These are phyloP conservation scores for Pyracantha coccinea DNA, from an alignment of 331 rosid genomes.

Conservation along the genomic window DNA sequence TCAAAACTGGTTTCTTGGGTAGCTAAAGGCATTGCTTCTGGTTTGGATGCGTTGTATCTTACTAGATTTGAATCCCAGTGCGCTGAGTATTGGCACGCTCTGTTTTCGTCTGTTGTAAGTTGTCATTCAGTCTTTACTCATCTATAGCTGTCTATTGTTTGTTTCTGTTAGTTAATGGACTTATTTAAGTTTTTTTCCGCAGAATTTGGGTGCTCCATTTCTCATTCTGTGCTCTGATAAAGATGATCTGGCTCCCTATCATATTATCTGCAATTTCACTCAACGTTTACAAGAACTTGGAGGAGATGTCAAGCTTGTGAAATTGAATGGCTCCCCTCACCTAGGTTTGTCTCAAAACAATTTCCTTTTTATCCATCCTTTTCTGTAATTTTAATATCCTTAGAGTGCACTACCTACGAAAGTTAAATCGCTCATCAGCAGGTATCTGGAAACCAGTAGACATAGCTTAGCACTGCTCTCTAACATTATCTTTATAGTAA, in stretches of 20 bases:
- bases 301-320: slow-evolving; percentile 67
- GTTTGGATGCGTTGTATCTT: slow-evolving; percentile 82
- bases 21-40: slow-evolving; percentile 77
- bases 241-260: slow-evolving; percentile 60
- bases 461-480: neutral
- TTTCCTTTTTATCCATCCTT: neutral
- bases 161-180: slow-evolving; percentile 6
- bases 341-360: slow-evolving; percentile 48
- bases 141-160: neutral
- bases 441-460: neutral
- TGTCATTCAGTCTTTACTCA: slow-evolving; percentile 9
- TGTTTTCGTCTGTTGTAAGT: slow-evolving; percentile 81
- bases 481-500: neutral
- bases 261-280: slow-evolving; percentile 46
- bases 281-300: slow-evolving; percentile 59
- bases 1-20: slow-evolving; percentile 74
- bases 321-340: slow-evolving; percentile 64
- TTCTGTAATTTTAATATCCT: neutral
- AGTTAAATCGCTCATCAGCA: neutral
- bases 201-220: slow-evolving; percentile 88
- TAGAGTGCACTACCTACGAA: neutral
- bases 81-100: slow-evolving; percentile 80
- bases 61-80: slow-evolving; percentile 78
- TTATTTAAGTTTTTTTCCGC: slow-evolving; percentile 1
- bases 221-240: slow-evolving; percentile 74